Evolutionary conservation across 805 yeast genomes (phyloP).

Genomic region (Candida nanaspora): DNA sequence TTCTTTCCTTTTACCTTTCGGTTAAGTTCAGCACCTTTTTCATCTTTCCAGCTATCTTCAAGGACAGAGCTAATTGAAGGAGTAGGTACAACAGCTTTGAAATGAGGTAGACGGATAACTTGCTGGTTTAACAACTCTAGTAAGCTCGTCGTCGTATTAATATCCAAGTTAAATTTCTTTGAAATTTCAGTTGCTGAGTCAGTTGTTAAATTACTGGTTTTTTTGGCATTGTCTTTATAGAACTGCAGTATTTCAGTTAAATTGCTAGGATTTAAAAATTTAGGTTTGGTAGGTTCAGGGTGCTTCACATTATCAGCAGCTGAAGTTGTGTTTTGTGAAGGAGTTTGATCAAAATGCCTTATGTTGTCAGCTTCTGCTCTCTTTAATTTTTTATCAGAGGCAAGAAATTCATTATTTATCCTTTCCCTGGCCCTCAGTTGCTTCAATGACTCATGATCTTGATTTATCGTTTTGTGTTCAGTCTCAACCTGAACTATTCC

Average conservation of each 20-base stretch:
- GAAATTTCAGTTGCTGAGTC: neutral
- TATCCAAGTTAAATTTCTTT: neutral
- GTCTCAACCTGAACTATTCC: conserved; percentile 1
- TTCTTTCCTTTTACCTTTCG: too few relatives aligned
- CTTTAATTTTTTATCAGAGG: neutral
- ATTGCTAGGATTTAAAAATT: neutral
- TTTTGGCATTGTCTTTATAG: neutral
- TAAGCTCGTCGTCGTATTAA: neutral
- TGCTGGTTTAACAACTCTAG: neutral
- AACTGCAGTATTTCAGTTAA: neutral
- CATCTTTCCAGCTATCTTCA: neutral
- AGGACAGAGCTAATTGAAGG: neutral
- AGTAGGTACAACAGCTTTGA: neutral
- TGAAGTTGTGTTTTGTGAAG: neutral
- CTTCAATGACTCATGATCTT: conserved; percentile 1
- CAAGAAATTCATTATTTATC: neutral
- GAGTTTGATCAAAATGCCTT: neutral
- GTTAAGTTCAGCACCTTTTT: too few relatives aligned
- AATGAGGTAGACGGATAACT: neutral
- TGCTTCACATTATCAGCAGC: neutral
- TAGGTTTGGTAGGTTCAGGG: neutral
- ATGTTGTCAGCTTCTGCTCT: neutral
- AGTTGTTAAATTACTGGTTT: too few relatives aligned
- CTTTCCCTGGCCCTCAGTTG: neutral
- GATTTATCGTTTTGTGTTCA: neutral